phyloP scores from a whole-genome alignment of 176 grass and related monocot species.

The Oryza punctata region DNA sequence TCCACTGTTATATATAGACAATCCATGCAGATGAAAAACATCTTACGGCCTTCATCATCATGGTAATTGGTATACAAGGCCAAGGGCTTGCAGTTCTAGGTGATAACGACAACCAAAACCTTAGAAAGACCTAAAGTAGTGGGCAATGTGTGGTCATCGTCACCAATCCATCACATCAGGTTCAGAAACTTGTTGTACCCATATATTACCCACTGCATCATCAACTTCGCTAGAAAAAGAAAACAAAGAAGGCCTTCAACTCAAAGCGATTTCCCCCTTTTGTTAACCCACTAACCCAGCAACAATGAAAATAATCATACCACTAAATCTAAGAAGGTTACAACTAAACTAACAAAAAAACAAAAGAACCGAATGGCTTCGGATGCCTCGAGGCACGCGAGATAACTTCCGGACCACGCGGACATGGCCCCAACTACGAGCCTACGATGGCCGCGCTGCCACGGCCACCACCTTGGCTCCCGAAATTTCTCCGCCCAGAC shows the following conservation, averaged over 20 bases:
- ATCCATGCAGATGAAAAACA: too few relatives aligned
- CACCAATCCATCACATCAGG: neutral
- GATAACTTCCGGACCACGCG: neutral
- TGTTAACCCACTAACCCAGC: neutral
- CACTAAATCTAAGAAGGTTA: neutral
- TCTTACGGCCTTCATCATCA: too few relatives aligned
- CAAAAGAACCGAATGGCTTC: neutral
- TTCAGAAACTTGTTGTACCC: neutral
- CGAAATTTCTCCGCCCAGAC: too few relatives aligned
- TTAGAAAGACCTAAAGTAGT: too few relatives aligned
- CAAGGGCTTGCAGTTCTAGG: too few relatives aligned
- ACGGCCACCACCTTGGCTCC: too few relatives aligned
- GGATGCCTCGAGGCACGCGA: neutral
- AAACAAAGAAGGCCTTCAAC: neutral
- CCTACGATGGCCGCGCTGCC: too few relatives aligned
- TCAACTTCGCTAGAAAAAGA: neutral
- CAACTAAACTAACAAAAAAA: neutral
- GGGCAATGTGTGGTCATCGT: too few relatives aligned
- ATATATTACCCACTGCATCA: neutral
- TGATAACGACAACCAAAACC: too few relatives aligned
- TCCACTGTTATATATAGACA: too few relatives aligned
- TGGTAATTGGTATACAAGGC: too few relatives aligned
- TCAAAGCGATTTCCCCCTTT: neutral
- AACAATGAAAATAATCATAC: neutral
- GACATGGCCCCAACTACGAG: too few relatives aligned